Evolutionary conservation across 2,329 filamentous ascomycete species (phyloP).

Genomic region (Moelleriella libera): DNA sequence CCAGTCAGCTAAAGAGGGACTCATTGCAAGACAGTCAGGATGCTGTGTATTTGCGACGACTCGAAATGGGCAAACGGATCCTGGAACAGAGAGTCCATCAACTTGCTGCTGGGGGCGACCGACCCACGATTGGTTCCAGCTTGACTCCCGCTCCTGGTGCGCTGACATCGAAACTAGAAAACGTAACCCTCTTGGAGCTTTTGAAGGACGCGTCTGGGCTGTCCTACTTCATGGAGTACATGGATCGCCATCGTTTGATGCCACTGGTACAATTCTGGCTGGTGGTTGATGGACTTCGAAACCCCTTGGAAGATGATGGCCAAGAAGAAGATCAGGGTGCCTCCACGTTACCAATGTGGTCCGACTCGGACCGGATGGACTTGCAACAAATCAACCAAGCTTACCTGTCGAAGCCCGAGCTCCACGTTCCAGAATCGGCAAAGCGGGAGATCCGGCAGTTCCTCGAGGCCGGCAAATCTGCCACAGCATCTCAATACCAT

Average conservation of each 20-base stretch:
- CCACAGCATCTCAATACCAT: constrained; percentile 70
- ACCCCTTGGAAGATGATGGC: constrained; percentile 74
- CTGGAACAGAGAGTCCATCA: constrained; percentile 81
- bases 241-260: constrained; percentile 85
- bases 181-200: constrained; percentile 69
- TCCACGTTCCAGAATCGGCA: constrained; percentile 60
- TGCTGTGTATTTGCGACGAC: constrained; percentile 68
- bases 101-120: constrained; percentile 54
- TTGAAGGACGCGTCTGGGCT: constrained; percentile 79
- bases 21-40: constrained; percentile 66
- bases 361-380: constrained; percentile 71
- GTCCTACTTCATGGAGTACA: constrained; percentile 99
- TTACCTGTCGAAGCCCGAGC: constrained; percentile 70
- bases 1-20: constrained; percentile 82
- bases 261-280: constrained; percentile 94
- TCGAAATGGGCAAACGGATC: constrained; percentile 84
- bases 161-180: constrained; percentile 51
- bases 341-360: constrained; percentile 54
- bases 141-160: constrained; percentile 10
- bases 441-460: constrained; percentile 63
- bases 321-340: constrained; percentile 48
- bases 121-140: constrained; percentile 15
- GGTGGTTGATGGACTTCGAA: constrained; percentile 90
- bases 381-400: constrained; percentile 83
- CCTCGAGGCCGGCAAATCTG: constrained; percentile 60